Evolutionary conservation across 257 asterid genomes (phyloP), one percentile per base, ranked within the genome.

Genomic region (Nicotiana attenuata): DNA sequence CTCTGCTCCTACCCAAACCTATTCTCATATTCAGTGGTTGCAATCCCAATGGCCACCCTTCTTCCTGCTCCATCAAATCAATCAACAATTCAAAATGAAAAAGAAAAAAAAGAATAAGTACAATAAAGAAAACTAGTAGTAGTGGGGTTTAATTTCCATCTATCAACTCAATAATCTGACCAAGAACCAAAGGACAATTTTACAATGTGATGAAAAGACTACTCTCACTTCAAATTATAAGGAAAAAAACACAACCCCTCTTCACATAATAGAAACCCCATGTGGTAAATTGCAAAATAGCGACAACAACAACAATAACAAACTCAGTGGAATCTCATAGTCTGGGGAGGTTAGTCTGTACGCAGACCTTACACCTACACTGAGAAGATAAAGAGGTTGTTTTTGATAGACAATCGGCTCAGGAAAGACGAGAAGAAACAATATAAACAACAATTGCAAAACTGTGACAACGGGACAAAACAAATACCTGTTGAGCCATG

Each of bases 1-100:
- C 31, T 65, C 83, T 80, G 83, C 53, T 86, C 79, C 91, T 89
- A 53, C 79, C 84, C 17, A 88, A 68, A 81, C 89, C 91, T 81
- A 69, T 85, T 86, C 92, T 82, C 61, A 68, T 83, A 89, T 87
- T 88, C 85, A 89, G 66, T 71, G 91, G 91, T 55, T 80, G 87
- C 87, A 89, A 85, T 31, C 92, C 92, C 68, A 89, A 85, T 19
- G 91, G 91, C 92, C 92, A 89, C 19, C 90, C 92, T 81, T 86
- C 92, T 88, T 87, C 91, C 92, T 89, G 87, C 80, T 83, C 52
- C 76, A 64, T 75, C 82, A 85, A 60, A 88, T 88, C 89, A 81
- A 75, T 50, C 80, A 50, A 47, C 0, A 0, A 50, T 73, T 60
- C 78, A 71, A 69, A 78, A 41, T 41, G 47, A 8, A 41, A 41